Base-by-base conservation (phyloP, 139 green algal genomes). In the Chlorella sp. region DNA sequence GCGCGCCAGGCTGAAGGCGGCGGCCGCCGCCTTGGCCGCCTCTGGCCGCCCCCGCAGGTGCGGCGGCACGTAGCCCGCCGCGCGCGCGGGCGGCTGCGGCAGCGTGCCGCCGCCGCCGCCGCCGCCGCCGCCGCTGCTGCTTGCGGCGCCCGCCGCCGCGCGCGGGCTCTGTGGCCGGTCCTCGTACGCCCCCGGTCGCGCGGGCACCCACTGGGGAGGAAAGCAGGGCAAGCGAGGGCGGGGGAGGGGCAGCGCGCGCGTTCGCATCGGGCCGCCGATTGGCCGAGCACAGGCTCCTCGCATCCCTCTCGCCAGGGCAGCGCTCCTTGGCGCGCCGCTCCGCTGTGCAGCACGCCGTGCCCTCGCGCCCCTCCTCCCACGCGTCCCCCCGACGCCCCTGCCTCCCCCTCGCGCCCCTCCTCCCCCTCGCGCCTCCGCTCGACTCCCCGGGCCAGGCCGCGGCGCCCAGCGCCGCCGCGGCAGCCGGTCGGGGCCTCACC, bases 91-190 rank as follows among this genome's bases (percentile, higher is more conserved):
- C 76, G 76, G 55, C 42, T 40, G 25, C 31, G 71, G 75, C 45
- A 59, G n/a, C n/a, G 83, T 43, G 17, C 71, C 31, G 1, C 55
- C 48, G 8, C 66, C 59, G 38, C 81, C 81, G 45, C 68, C 66
- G n/a, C 77, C 64, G 19, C 85, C 82, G 42, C 83, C 79, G 6
- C 85, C 59, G 17, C 55, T 67, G 61, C 33, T 55, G 11, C 36
- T 41, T 35, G 71, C 66, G 35, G 55, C 70, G 0, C 43, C 61
- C 23, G 59, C 74, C 11, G 80, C 83, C 25, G 71, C 68, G 11
- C 85, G 53, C 0, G 93, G 91, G 0, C 84, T 91, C 42, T 88
- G 84, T 9, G 91, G 88, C 8, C 86, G 72, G 82, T 97, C 91
- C 41, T 84, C 35, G 73, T 74, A 91, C 2, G 73, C 79, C 25